Conservation (phyloP, 148 eudicot species). For the Camellia granthamiana region DNA sequence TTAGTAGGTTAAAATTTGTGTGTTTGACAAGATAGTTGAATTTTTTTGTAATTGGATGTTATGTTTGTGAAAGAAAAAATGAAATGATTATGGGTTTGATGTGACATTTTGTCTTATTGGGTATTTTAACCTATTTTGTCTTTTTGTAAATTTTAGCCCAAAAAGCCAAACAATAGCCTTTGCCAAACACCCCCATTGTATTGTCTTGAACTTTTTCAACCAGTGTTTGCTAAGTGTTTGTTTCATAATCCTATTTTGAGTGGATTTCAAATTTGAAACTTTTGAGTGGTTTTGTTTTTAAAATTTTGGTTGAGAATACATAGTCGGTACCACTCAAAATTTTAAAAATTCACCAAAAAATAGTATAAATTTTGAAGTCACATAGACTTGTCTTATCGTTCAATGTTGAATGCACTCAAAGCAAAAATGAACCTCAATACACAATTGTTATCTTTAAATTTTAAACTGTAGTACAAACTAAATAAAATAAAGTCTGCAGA, state of each 20-base stretch:
- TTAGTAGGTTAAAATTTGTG: too few species aligned
- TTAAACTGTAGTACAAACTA: background rate
- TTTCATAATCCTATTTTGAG: background rate
- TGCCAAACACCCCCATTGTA: background rate
- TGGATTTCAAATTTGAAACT: background rate
- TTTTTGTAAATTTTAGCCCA: too few species aligned
- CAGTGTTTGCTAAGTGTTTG: background rate
- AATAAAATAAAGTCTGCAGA: background rate
- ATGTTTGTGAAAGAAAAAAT: too few species aligned
- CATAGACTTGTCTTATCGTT: background rate
- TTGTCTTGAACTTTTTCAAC: conserved; percentile 25
- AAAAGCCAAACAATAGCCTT: too few species aligned
- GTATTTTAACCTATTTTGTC: too few species aligned
- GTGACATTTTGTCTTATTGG: too few species aligned
- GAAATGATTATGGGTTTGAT: too few species aligned
- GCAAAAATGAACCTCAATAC: too few species aligned
- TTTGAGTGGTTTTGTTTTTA: background rate
- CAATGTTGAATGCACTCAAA: background rate
- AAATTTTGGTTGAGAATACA: background rate
- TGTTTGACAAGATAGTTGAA: too few species aligned
- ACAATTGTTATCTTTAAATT: background rate
- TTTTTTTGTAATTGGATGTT: too few species aligned
- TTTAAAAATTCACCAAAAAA: background rate
- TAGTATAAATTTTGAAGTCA: background rate
- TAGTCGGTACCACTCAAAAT: background rate